Evolutionary conservation across 345 rosid species (phyloP), one percentile per base, ranked within the genome.

Genomic region (Brassica juncea): DNA sequence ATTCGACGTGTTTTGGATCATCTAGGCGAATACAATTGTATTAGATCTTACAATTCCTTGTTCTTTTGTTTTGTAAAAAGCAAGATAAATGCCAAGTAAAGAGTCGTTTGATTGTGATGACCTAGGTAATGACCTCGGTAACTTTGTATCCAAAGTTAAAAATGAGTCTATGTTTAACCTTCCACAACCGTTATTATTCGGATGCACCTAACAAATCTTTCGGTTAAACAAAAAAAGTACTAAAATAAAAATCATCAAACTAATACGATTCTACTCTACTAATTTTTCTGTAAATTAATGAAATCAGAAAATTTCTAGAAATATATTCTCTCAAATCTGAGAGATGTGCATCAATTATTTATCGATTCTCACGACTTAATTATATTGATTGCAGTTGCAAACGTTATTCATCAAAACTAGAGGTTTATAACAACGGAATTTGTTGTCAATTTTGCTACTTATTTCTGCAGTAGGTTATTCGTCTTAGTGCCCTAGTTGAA

Each of bases 121-220:
- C 44, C 39, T 77, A 71, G 52, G 15, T 70, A 49, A 71, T 71
- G 76, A 77, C 44, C 39, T 77, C 76, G 35, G 15, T 70, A 49
- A 62, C 31, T 70, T 77, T 77, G 39, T 30, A 70, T 68, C 65
- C 49, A 42, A 76, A 68, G 73, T 76, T 57, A 1, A 27, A 76
- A 76, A 68, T 14, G 5, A 27, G 25, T 63, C 34, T 52, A 32
- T 27, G 6, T 9, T 34, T 34, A 52, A 11, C 23, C 35, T 65
- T 35, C 34, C 37, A 35, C 39, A 30, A 30, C 59, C 68, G 65
- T 76, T 59, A 28, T 27, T 37, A 37, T 6, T 30, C 5, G 58
- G 32, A 55, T n/a, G 31, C 66, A 67, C 42, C 66, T 75, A 75
- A 57, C 39, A 39, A 39, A 6, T 75, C 61, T 66, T 55, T 49